phyloP scores from a whole-genome alignment of 768 basidiomycete genomes.

The Daedaleopsis nitida region DNA sequence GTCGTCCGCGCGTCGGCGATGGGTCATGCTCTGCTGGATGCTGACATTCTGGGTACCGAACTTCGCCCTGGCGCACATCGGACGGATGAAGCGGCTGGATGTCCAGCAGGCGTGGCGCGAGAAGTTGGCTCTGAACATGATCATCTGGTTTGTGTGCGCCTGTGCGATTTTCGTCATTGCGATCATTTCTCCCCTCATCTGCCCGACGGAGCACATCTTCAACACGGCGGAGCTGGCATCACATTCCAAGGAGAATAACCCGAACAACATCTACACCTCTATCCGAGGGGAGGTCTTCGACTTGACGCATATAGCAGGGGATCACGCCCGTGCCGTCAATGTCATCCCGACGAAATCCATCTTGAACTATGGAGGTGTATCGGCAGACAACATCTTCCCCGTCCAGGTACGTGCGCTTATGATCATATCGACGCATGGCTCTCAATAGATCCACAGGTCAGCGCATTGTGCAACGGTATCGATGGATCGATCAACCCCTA shows the following conservation, averaged over 20 bases:
- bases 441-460: constrained; percentile 55
- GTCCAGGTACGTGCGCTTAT: constrained; percentile 64
- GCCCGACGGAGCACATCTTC: constrained; percentile 93
- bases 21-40: constrained; percentile 87
- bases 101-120: constrained; percentile 97
- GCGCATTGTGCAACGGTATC: constrained; percentile 88
- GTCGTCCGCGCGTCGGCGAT: constrained; percentile 75
- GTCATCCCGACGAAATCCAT: constrained; percentile 78
- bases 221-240: constrained; percentile 71
- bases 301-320: constrained; percentile 63
- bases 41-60: constrained; percentile 93
- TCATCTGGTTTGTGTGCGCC: constrained; percentile 95
- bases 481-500: constrained; percentile 76
- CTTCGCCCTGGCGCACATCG: constrained; percentile 64
- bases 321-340: constrained; percentile 66
- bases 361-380: constrained; percentile 80
- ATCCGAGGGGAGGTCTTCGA: constrained; percentile 97
- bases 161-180: constrained; percentile 93
- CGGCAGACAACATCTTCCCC: constrained; percentile 83
- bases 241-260: constrained; percentile 62
- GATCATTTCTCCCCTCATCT: constrained; percentile 83
- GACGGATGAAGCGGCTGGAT: constrained; percentile 93
- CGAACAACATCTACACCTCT: constrained; percentile 77
- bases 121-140: constrained; percentile 90
- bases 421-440: neutral